Percentiles rank a stretch among this genome's conserved stretches.
phyloP scores from a whole-genome alignment of 169 alveolate species.

The Plasmodium blacklocki region DNA sequence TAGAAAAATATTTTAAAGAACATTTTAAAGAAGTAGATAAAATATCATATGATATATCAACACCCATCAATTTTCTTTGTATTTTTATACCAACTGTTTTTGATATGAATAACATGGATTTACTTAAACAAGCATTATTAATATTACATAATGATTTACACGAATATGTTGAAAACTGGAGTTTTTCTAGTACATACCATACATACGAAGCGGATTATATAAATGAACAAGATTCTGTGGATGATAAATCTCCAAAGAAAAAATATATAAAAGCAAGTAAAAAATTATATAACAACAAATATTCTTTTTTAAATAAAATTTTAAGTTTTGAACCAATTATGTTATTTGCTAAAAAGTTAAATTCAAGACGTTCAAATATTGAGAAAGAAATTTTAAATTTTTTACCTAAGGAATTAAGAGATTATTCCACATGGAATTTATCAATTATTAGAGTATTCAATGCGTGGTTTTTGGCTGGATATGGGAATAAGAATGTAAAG shows the following conservation, averaged over 20 bases:
- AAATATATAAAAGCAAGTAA: constrained; percentile 34
- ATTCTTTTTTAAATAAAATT: constrained; percentile 30
- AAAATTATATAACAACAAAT: constrained; percentile 33
- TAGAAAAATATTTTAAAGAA: constrained; percentile 27
- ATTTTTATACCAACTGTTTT: constrained; percentile 65
- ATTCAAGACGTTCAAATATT: background rate
- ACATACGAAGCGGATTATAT: constrained; percentile 5
- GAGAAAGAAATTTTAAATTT: constrained; percentile 38
- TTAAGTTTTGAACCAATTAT: constrained; percentile 10
- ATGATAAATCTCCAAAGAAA: background rate
- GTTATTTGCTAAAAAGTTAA: background rate
- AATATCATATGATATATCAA: constrained; percentile 36
- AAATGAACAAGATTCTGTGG: background rate
- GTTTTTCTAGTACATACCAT: constrained; percentile 54
- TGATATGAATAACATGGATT: constrained; percentile 33
- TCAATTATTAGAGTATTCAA: constrained; percentile 52
- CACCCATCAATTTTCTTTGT: constrained; percentile 69
- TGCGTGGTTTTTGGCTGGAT: constrained; percentile 75
- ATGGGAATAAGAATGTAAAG: constrained; percentile 72
- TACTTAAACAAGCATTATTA: constrained; percentile 56
- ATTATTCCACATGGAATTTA: constrained; percentile 69
- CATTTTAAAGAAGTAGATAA: constrained; percentile 23
- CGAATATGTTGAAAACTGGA: constrained; percentile 58
- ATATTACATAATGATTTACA: constrained; percentile 27
- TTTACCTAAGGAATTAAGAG: constrained; percentile 62